Base-by-base conservation (phyloP, 768 basidiomycete species). In the Lactarius sp. region DNA sequence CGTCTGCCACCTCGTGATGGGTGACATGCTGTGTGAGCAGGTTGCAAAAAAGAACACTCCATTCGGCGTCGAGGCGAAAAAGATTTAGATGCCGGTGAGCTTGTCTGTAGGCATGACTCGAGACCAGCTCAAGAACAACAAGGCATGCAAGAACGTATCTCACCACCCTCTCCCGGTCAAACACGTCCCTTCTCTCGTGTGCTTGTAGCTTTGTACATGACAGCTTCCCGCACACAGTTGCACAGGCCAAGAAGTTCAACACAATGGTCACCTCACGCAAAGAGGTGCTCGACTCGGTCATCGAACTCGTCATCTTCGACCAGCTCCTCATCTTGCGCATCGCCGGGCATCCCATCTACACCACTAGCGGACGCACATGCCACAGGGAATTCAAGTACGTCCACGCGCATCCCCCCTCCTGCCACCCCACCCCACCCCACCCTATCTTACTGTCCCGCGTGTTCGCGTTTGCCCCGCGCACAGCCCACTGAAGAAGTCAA, bases 161-260 rank as follows among this genome's bases (percentile, higher is more conserved):
- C 22, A 27, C 22, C 22, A 27, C 22, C 22, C 22, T 27, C 22
- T 2, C 2, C 22, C 1, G 22, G 22, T 27, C 22, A 27, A 27
- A 27, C 22, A 27, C 22, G 22, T 27, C 22, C 22, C 22, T 27
- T 27, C 22, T 27, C 22, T 27, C 22, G 22, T 27, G 22, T 27
- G 22, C 22, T 27, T 27, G 22, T 27, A 27, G 22, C 42, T 99
- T 99, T 76, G 97, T 99, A 61, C 81, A 98, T 56, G 97, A 98
- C 71, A 97, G 97, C n/a, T 99, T 99, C 84, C 97, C 97, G 47
- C 88, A 96, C 49, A 98, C 96, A 4, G 92, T 98, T 39, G 87
- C 90, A 10, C 97, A 99, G 71, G 97, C 97, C 3, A 84, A 95
- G 77, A 98, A 97, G 76, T 86, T 99, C 59, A 95, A 96, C 72